Percentiles rank a stretch among this genome's conserved stretches.
These are phyloP conservation scores for Aspergillus cavernicola DNA, from an alignment of 495 filamentous ascomycete genomes.

Conservation along the genomic window DNA sequence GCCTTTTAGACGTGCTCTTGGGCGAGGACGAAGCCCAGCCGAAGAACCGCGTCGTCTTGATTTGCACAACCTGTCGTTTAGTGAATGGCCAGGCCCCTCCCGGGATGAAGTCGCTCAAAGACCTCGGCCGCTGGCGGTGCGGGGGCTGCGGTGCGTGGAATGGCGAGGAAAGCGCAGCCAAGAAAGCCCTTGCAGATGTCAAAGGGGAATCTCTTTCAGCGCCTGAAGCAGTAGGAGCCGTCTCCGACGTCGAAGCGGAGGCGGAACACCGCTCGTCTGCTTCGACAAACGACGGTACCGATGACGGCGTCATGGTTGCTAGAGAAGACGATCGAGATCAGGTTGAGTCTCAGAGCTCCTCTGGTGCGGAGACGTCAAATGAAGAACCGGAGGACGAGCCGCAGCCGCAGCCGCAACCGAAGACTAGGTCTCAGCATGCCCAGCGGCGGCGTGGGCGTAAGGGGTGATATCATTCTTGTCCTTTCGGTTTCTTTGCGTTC, in stretches of 20 bases:
- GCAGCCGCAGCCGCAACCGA: conserved; percentile 2
- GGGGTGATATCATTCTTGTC: not conserved
- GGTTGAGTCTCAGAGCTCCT: conserved; percentile 15
- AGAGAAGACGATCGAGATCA: conserved; percentile 29
- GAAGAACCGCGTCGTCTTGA: conserved; percentile 85
- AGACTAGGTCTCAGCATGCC: conserved; percentile 3
- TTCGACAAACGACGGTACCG: conserved; percentile 16
- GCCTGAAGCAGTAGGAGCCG: conserved; percentile 25
- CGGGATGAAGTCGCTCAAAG: conserved; percentile 69
- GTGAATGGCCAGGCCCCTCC: conserved; percentile 97
- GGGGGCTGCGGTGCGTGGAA: conserved; percentile 81
- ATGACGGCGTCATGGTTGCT: conserved; percentile 28
- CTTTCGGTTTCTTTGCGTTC: not conserved
- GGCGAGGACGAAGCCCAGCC: conserved; percentile 94
- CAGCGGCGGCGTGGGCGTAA: not conserved
- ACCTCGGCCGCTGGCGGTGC: conserved; percentile 87
- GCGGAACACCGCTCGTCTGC: conserved; percentile 18
- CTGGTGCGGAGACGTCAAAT: conserved; percentile 12
- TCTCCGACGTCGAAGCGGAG: conserved; percentile 15
- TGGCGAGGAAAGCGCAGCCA: conserved; percentile 71
- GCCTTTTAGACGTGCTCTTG: conserved; percentile 83
- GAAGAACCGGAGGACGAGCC: conserved; percentile 11
- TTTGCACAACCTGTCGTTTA: conserved; percentile 76
- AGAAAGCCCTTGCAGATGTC: conserved; percentile 50
- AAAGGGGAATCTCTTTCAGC: too few relatives aligned